Base-by-base conservation (phyloP, 345 rosid genomes). In the Chamaenerion angustifolium region DNA sequence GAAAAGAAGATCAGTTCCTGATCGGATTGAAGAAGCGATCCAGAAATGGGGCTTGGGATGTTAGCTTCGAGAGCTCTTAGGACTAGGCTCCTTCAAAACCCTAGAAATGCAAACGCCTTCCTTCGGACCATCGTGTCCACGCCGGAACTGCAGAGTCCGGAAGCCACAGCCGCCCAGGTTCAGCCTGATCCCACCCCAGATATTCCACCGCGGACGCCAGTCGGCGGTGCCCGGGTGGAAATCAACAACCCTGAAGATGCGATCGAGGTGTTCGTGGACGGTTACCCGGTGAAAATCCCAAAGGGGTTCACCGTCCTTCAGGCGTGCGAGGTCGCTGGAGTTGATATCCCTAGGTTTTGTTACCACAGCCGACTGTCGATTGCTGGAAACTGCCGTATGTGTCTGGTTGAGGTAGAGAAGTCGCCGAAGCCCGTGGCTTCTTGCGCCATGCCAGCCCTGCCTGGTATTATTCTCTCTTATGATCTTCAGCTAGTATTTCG, bases 381-480 rank as follows among this genome's bases (percentile, higher is more conserved):
- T 42, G 99, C 99, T 17, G 99, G 99, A 0, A 92, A 92, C 57
- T 92, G 99, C 56, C 79, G 99, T 47, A 92, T 92, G 99, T 92
- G 99, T 64, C 88, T 92, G 37, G 96, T 92, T 11, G 99, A 92
- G 80, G 99, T 92, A 8, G 99, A 88, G 83, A 92, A 92, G 50
- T 88, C 96, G 9, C 99, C 99, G 8, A 92, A 92, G 71, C 99
- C 99, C 10, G 99, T 92, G 0, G 99, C 99, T 0, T 92, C 99
- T 0, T 92, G 99, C 52, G 99, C 98, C 56, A 92, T 92, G 98
- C 98, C 98, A 0, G 98, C 98, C 2, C 96, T 92, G 60, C 98
- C 98, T 0, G 96, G 98, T 90, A 17, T 40, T 40, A 23, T 1
- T 21, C 3, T 3, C 37, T 31, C 37, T 31, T 31, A 31, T 31